A percentile compares a stretch with the other conserved stretches of the same genome.
Conservation (phyloP, 352 stramenopile species). For the Globisporangium spinosum region DNA sequence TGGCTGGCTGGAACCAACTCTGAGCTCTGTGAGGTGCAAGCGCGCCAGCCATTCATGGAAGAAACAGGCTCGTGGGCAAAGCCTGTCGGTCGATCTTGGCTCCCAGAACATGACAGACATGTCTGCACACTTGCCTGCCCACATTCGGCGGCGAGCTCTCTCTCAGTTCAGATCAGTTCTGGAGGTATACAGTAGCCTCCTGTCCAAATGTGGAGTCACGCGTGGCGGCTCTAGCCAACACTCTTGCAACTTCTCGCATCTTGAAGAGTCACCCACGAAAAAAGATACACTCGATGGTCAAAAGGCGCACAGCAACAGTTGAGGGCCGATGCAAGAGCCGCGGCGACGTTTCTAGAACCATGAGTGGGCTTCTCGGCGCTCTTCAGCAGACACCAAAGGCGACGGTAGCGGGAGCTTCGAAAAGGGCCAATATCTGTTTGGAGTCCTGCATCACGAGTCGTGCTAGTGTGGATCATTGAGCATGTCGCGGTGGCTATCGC, state of each 20-base stretch:
- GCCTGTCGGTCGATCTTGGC: background rate
- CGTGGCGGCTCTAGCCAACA: background rate
- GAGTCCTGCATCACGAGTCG: background rate
- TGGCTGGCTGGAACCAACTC: background rate
- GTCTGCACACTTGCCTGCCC: background rate
- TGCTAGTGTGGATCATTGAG: background rate
- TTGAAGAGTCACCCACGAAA: background rate
- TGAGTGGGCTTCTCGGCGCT: no score
- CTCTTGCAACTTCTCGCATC: background rate
- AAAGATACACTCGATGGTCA: background rate
- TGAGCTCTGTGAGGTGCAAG: background rate
- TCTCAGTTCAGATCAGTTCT: no score
- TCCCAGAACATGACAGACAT: background rate
- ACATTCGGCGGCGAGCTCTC: background rate
- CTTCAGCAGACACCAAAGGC: background rate
- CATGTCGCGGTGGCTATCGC: background rate
- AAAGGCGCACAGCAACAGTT: background rate
- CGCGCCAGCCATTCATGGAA: background rate
- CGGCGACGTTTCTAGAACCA: background rate
- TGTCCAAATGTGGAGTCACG: background rate
- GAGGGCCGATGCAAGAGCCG: background rate
- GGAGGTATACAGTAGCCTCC: no score
- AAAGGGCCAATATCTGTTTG: background rate
- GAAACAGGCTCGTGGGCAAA: background rate
- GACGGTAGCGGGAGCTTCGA: background rate